Percentiles rank a stretch among this genome's conserved stretches.
phyloP scores from a whole-genome alignment of 345 rosid species.

The Citrus hindsii region DNA sequence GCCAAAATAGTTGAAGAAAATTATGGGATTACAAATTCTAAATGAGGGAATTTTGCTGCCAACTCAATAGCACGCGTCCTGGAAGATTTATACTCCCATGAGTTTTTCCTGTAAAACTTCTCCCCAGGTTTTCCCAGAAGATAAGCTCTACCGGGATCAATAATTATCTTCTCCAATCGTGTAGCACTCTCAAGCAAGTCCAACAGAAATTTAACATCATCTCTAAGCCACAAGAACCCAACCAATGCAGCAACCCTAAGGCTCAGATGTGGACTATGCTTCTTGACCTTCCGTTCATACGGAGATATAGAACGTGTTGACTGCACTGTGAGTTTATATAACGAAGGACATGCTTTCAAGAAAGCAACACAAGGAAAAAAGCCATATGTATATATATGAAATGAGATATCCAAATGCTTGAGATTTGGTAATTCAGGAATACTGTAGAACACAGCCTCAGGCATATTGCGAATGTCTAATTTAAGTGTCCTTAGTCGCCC shows the following conservation, averaged over 20 bases:
- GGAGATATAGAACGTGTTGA: too few relatives aligned
- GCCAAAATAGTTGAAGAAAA: too few relatives aligned
- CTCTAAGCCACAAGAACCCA: neutral
- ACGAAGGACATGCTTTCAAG: neutral
- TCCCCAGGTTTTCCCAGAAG: neutral
- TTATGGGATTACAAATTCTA: neutral
- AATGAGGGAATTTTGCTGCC: neutral
- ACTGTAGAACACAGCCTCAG: neutral
- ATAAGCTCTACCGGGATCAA: neutral
- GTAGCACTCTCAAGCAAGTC: neutral
- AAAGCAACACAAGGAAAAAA: neutral
- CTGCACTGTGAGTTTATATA: neutral
- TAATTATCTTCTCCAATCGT: neutral
- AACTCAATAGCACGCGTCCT: neutral
- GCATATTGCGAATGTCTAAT: neutral
- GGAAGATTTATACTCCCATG: neutral
- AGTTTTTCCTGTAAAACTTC: neutral
- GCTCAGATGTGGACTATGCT: neutral
- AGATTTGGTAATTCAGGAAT: neutral
- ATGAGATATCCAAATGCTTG: neutral
- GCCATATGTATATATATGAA: too few relatives aligned
- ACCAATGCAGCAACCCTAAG: neutral
- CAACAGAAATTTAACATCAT: neutral
- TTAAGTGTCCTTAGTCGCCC: neutral
- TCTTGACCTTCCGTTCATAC: neutral